Evolutionary conservation across 2,329 filamentous ascomycete species (phyloP).

Genomic region (Thermomyces lanuginosus): DNA sequence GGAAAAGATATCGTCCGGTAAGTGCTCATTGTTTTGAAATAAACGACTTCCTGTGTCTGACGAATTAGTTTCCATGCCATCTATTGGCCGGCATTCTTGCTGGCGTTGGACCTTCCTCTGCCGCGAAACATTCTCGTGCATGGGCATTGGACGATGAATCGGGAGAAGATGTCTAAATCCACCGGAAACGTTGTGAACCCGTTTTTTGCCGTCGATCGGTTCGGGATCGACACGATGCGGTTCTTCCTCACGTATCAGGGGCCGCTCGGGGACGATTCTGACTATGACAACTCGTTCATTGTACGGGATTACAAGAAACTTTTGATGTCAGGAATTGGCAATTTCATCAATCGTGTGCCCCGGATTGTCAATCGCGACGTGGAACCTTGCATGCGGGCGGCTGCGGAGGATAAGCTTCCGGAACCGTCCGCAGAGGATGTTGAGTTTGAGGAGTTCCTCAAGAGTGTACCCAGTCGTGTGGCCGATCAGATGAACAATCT

Average conservation of each 20-base stretch:
- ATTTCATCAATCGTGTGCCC: conserved; percentile 56
- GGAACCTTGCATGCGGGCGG: conserved; percentile 37
- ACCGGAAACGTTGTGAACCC: conserved; percentile 91
- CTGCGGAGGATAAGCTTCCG: conserved; percentile 14
- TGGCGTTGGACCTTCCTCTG: conserved; percentile 66
- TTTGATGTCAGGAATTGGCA: conserved; percentile 63
- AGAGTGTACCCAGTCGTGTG: conserved; percentile 26
- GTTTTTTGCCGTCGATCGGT: conserved; percentile 76
- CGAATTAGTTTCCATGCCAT: conserved; percentile 63
- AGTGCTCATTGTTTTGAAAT: conserved; percentile 3
- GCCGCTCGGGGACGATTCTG: conserved; percentile 57
- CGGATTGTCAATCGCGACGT: conserved; percentile 55
- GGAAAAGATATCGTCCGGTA: conserved; percentile 85
- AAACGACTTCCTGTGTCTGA: conserved; percentile 3
- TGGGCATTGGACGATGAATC: conserved; percentile 86
- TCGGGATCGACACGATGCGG: conserved; percentile 71
- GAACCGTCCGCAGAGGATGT: conserved; percentile 15
- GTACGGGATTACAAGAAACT: conserved; percentile 62
- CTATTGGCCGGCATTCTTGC: conserved; percentile 93
- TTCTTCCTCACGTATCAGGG: conserved; percentile 77
- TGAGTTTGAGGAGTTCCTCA: conserved; percentile 27
- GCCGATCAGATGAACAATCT: conserved; percentile 44
- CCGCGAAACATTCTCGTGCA: conserved; percentile 73
- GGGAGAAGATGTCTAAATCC: conserved; percentile 92
- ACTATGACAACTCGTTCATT: conserved; percentile 69